Conservation (phyloP, 2,329 filamentous ascomycete genomes). For the Lachnellula cervina region DNA sequence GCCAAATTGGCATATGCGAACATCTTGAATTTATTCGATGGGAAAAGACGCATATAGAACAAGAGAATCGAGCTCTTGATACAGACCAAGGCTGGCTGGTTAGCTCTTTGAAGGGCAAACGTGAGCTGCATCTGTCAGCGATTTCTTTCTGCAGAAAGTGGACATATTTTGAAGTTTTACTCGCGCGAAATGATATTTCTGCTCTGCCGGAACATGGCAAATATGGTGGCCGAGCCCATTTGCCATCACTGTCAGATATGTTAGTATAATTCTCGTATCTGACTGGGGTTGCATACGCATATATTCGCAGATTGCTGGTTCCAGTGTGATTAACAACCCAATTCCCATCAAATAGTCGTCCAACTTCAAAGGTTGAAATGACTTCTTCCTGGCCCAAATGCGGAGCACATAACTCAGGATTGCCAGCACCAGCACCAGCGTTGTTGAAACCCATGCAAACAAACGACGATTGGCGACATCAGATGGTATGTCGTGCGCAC, state of each 20-base stretch:
- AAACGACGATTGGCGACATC: conserved; percentile 1
- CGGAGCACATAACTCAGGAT: neutral
- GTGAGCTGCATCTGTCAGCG: neutral
- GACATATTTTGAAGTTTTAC: neutral
- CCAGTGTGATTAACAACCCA: conserved; percentile 4
- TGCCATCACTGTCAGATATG: neutral
- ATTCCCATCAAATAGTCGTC: conserved; percentile 8
- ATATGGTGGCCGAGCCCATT: conserved; percentile 6
- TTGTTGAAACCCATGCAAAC: conserved; percentile 1
- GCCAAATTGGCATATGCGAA: conserved; percentile 14
- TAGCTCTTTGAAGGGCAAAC: conserved; percentile 5
- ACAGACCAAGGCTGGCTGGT: conserved; percentile 6
- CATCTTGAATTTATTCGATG: conserved; percentile 9
- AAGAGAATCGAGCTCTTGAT: conserved; percentile 22
- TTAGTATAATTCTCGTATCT: neutral
- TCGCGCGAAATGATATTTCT: neutral
- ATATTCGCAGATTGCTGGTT: conserved; percentile 4
- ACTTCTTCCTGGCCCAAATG: conserved; percentile 2
- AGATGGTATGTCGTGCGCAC: conserved; percentile 1
- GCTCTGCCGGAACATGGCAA: neutral
- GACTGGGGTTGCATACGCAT: neutral
- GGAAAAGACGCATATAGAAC: conserved; percentile 21
- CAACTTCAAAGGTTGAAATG: neutral
- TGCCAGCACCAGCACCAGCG: neutral
- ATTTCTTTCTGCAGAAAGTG: neutral